Percentiles rank a stretch among this genome's conserved stretches.
Evolutionary conservation across 257 asterid genomes (phyloP).

Genomic region (Fraxinus anomala): DNA sequence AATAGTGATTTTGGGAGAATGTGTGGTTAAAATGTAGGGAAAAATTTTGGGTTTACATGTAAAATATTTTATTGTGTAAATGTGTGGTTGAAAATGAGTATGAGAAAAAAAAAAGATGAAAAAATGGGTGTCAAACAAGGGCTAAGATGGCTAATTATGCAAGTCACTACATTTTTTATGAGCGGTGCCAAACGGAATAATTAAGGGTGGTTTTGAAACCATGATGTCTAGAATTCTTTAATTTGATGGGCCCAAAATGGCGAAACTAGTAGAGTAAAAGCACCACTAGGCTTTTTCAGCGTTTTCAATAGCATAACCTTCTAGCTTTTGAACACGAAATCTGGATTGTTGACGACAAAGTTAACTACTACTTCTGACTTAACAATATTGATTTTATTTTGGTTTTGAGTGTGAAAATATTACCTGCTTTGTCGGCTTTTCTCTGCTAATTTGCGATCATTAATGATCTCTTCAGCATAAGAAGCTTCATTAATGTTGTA

Average conservation of each 20-base stretch:
- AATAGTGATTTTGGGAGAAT: too few relatives aligned
- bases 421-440: conserved; percentile 87
- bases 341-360: conserved; percentile 29
- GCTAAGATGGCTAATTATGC: not conserved
- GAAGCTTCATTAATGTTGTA: conserved; percentile 40
- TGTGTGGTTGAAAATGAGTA: too few relatives aligned
- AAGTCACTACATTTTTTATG: not conserved
- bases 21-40: too few relatives aligned
- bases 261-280: not conserved
- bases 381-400: not conserved
- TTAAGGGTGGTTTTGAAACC: not conserved
- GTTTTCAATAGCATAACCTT: conserved; percentile 15
- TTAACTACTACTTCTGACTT: conserved; percentile 30
- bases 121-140: too few relatives aligned
- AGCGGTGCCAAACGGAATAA: not conserved
- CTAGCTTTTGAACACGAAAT: conserved; percentile 34
- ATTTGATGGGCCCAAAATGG: conserved; percentile 24
- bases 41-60: too few relatives aligned
- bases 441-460: conserved; percentile 75
- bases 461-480: conserved; percentile 56
- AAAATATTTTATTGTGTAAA: too few relatives aligned
- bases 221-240: not conserved
- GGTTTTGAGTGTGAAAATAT: not conserved
- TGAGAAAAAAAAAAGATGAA: too few relatives aligned
- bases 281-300: conserved; percentile 6